phyloP scores from a whole-genome alignment of 2,329 filamentous ascomycete genomes.

The Neopestalotiopsis sp. region DNA sequence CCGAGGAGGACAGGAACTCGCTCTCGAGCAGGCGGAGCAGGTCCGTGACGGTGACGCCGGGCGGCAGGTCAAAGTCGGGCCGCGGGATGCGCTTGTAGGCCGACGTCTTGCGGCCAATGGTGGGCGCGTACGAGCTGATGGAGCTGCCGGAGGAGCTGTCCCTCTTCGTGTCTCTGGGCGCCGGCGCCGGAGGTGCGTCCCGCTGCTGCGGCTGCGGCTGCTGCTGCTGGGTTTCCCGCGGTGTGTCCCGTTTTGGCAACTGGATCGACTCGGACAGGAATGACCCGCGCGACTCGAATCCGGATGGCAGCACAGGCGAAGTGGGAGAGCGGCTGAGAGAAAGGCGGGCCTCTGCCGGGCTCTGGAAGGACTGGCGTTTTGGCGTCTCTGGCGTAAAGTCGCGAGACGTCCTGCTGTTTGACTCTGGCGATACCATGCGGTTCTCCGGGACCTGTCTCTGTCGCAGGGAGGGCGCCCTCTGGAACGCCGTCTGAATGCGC shows the following conservation, averaged over 20 bases:
- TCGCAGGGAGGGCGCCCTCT: constrained; percentile 16
- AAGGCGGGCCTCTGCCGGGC: not conserved
- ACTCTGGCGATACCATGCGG: not conserved
- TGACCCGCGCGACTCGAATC: not conserved
- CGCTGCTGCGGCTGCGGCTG: not conserved
- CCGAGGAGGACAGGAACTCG: constrained; percentile 14
- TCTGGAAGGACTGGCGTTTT: not conserved
- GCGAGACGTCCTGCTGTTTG: not conserved
- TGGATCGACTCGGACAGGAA: not conserved
- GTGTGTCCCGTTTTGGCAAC: not conserved
- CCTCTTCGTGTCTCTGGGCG: not conserved
- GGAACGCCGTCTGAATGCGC: constrained; percentile 16
- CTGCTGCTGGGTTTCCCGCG: not conserved
- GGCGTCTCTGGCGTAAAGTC: constrained; percentile 1
- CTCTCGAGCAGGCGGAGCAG: constrained; percentile 16
- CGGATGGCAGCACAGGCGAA: not conserved
- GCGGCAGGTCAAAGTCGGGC: constrained; percentile 16
- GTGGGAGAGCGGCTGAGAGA: not conserved
- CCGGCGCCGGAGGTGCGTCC: not conserved
- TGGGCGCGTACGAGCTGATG: too few species aligned
- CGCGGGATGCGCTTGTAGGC: constrained; percentile 16
- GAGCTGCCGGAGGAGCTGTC: not conserved
- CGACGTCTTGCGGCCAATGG: constrained; percentile 2
- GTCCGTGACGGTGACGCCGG: constrained; percentile 17
- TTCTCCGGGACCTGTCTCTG: not conserved